Conservation (phyloP, 1,284 basidiomycete genomes). For the Tylopilus sp. region DNA sequence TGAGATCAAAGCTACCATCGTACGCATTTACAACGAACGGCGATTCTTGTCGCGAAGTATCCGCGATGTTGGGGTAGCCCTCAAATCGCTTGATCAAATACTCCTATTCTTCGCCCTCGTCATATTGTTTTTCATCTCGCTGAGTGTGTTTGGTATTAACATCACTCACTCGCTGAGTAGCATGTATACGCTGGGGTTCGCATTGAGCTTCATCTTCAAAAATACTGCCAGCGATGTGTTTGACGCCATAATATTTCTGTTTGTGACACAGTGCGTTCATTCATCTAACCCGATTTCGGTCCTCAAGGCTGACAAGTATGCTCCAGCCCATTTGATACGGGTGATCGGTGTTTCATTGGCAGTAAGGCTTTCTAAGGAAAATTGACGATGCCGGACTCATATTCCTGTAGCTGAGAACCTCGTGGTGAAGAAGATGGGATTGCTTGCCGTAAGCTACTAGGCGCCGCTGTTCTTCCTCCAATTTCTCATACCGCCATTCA, state of each 20-base stretch:
- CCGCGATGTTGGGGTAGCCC: constrained; percentile 64
- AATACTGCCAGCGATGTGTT: constrained; percentile 65
- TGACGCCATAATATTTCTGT: constrained; percentile 75
- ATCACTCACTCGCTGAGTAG: constrained; percentile 61
- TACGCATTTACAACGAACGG: constrained; percentile 75
- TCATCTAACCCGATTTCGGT: neutral
- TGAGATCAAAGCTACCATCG: constrained; percentile 70
- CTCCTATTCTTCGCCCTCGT: constrained; percentile 59
- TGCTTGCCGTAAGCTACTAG: constrained; percentile 55
- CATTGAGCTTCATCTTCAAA: constrained; percentile 75
- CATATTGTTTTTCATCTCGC: constrained; percentile 67
- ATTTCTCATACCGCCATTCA: constrained; percentile 23
- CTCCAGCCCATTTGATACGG: constrained; percentile 68
- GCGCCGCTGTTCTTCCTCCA: neutral
- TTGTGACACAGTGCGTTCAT: constrained; percentile 66
- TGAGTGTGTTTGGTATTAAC: constrained; percentile 67
- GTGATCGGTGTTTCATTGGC: constrained; percentile 71
- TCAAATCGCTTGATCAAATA: constrained; percentile 59
- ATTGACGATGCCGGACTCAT: neutral
- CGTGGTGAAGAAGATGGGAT: constrained; percentile 71
- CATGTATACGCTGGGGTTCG: constrained; percentile 64
- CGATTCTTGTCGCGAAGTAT: constrained; percentile 67
- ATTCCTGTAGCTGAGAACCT: constrained; percentile 52
- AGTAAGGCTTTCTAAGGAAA: constrained; percentile 33
- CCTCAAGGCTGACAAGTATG: constrained; percentile 15